phyloP scores from a whole-genome alignment of 345 rosid species.

The Chamaenerion angustifolium region DNA sequence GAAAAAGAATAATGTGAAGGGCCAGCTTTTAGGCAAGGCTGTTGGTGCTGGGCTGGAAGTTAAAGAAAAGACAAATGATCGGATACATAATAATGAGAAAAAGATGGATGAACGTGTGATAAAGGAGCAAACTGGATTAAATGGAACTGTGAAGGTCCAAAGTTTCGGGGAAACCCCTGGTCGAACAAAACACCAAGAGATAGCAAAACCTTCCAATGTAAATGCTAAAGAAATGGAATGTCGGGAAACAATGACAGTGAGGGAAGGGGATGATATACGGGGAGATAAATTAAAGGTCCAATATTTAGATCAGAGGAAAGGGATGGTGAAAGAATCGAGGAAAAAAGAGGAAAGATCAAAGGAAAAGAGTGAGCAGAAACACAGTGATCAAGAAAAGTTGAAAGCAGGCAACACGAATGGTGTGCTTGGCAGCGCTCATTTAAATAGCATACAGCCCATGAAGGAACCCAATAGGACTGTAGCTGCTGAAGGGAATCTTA shows the following conservation, averaged over 20 bases:
- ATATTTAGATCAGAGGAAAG: conserved; percentile 13
- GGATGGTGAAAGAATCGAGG: conserved; percentile 19
- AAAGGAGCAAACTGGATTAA: conserved; percentile 14
- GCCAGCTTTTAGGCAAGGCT: conserved; percentile 12
- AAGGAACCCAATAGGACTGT: conserved; percentile 16
- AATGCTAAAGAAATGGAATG: conserved; percentile 16
- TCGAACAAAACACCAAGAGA: conserved; percentile 15
- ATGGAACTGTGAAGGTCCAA: conserved; percentile 15
- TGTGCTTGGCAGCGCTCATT: conserved; percentile 8
- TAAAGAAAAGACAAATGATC: conserved; percentile 19
- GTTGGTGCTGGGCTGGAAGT: conserved; percentile 14
- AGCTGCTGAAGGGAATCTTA: conserved; percentile 25
- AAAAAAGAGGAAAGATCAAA: conserved; percentile 17
- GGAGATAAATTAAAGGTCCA: conserved; percentile 8
- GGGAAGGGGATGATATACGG: conserved; percentile 17
- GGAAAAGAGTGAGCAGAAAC: conserved; percentile 13
- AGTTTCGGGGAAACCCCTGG: conserved; percentile 15
- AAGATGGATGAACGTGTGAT: conserved; percentile 17
- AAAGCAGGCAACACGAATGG: conserved; percentile 11
- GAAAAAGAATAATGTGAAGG: conserved; percentile 23
- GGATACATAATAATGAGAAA: conserved; percentile 15
- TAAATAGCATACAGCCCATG: conserved; percentile 9
- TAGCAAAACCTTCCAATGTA: conserved; percentile 15
- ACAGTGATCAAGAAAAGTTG: conserved; percentile 11
- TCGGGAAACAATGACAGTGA: conserved; percentile 21